Conservation (phyloP, 805 yeast genomes). For the Suhomyces xylopsoci region DNA sequence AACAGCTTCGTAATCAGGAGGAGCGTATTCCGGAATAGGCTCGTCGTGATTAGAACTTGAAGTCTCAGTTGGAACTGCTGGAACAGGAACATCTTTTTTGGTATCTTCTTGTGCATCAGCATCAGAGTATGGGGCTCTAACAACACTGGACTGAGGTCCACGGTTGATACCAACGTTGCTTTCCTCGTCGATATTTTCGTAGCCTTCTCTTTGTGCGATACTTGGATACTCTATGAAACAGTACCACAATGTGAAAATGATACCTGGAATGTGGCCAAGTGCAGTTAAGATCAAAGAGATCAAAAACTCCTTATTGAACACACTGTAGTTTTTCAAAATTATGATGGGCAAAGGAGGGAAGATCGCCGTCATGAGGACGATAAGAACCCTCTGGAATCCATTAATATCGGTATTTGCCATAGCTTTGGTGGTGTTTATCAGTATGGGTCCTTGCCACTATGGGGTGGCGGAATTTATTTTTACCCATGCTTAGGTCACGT, state of each 20-base stretch:
- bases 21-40: constrained; percentile 4
- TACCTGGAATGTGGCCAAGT: constrained; percentile 34
- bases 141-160: background rate
- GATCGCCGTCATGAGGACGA: constrained; percentile 30
- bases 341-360: constrained; percentile 41
- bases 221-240: constrained; percentile 4
- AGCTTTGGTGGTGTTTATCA: background rate
- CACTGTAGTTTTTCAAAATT: constrained; percentile 25
- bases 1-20: constrained; percentile 26
- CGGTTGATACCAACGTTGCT: background rate
- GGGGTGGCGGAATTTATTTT: background rate
- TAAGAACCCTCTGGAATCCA: constrained; percentile 18
- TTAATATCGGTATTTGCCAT: background rate
- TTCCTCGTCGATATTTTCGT: constrained; percentile 22
- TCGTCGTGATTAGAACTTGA: background rate
- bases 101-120: background rate
- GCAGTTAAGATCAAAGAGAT: constrained; percentile 29
- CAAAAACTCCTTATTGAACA: constrained; percentile 33
- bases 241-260: constrained; percentile 28
- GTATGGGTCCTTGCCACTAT: background rate
- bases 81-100: background rate
- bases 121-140: background rate
- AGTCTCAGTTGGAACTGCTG: background rate
- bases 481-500: background rate
- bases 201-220: constrained; percentile 14